Evolutionary conservation across 108 stramenopile genomes (phyloP), one percentile per base, ranked within the genome.

Genomic region (Cyclotella atomus): DNA sequence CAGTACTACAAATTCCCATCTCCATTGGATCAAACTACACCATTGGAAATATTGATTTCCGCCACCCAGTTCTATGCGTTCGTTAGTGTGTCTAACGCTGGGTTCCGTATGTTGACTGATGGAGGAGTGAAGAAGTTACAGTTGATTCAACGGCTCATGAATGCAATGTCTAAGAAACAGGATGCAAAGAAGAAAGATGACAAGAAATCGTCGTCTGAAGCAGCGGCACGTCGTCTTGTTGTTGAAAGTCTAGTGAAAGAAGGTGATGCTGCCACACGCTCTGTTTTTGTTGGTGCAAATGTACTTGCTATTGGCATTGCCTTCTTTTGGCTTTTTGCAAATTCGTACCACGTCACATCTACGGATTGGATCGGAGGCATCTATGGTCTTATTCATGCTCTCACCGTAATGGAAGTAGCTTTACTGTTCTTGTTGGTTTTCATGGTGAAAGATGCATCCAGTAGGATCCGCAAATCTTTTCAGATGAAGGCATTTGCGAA

Each of bases 321-420:
- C 38, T 96, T 96, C 86, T 85, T 94, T 46, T 94, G 93, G 93
- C 76, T 96, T 4, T 67, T 84, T 57, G 82, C 81, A 67, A 96
- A 96, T 69, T 88, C 87, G 4, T 85, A 84, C 52, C 95, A 94
- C 59, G 73, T 96, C 5, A 94, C 93, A 4, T 83, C 86, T 6
- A 87, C 88, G 2, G 65, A 79, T 59, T 90, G 87, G 90, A 90
- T 94, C 49, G 93, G 95, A 46, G 95, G 95, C 0, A 12, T 92
- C 25, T 65, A 68, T 3, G 95, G 75, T 15, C 76, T 96, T 24
- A 94, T 96, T 52, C 80, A 92, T 81, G 91, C 95, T 1, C 71
- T 96, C 49, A 84, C 82, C 5, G 83, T 93, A 9, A 86, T 83
- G 82, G 95, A 96, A 81, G 34, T 94, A 15, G 76, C 59, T n/a